These are phyloP conservation scores for Cladophialophora exuberans DNA, from an alignment of 2,329 filamentous ascomycete genomes.

Conservation along the genomic window DNA sequence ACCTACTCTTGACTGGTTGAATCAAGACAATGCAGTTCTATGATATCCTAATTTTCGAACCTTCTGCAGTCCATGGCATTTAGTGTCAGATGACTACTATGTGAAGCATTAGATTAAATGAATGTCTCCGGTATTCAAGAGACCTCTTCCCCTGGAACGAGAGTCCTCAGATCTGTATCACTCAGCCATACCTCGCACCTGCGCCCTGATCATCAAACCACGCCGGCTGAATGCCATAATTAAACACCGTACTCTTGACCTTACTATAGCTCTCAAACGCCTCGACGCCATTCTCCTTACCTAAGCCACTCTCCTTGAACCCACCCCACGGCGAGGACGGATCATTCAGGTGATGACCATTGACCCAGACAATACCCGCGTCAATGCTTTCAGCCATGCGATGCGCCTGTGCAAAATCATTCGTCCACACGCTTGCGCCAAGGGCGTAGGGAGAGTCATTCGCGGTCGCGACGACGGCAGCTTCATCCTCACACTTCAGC, in stretches of 20 bases:
- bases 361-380: slow-evolving; percentile 53
- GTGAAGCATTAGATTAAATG: no score
- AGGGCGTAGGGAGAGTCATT: slow-evolving; percentile 57
- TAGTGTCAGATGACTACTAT: no score
- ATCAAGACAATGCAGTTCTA: no score
- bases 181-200: slow-evolving; percentile 64
- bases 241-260: slow-evolving; percentile 70
- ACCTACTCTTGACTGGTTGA: no score
- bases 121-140: no score
- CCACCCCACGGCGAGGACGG: slow-evolving; percentile 73
- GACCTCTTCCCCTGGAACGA: no score
- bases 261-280: slow-evolving; percentile 57
- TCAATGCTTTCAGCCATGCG: slow-evolving; percentile 52
- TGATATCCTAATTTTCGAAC: no score
- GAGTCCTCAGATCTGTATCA: no score
- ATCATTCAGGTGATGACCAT: slow-evolving; percentile 70
- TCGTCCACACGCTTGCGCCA: slow-evolving; percentile 56
- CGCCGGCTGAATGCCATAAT: slow-evolving; percentile 66
- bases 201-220: slow-evolving; percentile 67
- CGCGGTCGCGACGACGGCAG: slow-evolving; percentile 51
- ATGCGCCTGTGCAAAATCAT: slow-evolving; percentile 53
- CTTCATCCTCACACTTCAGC: slow-evolving; percentile 51
- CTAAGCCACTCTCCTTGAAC: slow-evolving; percentile 66
- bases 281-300: slow-evolving; percentile 73
- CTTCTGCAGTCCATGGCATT: no score